A percentile compares a stretch with the other conserved stretches of the same genome.
These are phyloP conservation scores for Lipomyces mesembrius DNA, from an alignment of 805 yeast species.

Conservation along the genomic window DNA sequence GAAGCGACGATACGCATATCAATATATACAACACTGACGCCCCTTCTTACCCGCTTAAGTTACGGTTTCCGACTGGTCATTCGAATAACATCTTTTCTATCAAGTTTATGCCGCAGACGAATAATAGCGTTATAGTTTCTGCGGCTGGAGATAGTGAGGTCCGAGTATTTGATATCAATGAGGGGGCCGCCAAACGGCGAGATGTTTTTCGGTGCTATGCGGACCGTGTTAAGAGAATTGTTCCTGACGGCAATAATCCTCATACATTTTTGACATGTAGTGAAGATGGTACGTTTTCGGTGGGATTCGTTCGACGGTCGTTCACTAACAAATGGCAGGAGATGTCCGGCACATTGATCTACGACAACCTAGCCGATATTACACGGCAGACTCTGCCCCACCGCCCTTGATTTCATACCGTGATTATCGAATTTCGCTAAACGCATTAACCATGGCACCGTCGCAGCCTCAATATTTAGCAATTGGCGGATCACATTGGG, in stretches of 20 bases:
- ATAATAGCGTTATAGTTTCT: conserved; percentile 23
- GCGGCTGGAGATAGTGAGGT: conserved; percentile 35
- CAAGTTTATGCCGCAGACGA: conserved; percentile 35
- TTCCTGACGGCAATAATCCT: conserved; percentile 33
- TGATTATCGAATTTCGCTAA: conserved; percentile 20
- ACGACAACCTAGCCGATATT: conserved; percentile 26
- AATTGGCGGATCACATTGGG: conserved; percentile 34
- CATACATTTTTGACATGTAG: conserved; percentile 31
- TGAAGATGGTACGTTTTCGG: conserved; percentile 29
- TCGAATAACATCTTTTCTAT: conserved; percentile 35
- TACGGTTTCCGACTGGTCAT: conserved; percentile 36
- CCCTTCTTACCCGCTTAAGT: conserved; percentile 26
- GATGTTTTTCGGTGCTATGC: conserved; percentile 16
- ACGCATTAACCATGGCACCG: conserved; percentile 32
- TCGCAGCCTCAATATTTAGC: conserved; percentile 36
- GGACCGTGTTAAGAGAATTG: conserved; percentile 35
- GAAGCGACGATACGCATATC: conserved; percentile 37
- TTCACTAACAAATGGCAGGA: conserved; percentile 4
- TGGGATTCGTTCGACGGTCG: neutral
- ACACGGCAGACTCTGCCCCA: conserved; percentile 8
- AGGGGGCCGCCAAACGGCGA: conserved; percentile 19
- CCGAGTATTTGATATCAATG: conserved; percentile 34
- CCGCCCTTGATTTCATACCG: conserved; percentile 32
- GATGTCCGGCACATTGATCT: conserved; percentile 36
- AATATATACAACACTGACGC: conserved; percentile 31